Conservation (phyloP, 1,284 basidiomycete species). For the Heterobasidion irregulare region DNA sequence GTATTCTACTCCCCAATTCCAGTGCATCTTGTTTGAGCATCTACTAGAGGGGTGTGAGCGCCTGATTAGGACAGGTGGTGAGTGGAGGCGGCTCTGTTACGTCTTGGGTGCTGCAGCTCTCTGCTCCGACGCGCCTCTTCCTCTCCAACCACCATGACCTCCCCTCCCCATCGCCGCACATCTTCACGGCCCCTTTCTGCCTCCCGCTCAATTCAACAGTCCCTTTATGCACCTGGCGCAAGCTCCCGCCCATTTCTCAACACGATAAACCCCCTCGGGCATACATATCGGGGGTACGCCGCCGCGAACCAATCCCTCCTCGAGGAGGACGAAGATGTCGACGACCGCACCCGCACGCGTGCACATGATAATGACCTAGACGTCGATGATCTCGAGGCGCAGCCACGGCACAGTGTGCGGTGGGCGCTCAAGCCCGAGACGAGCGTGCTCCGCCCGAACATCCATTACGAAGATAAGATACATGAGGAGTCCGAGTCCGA, state of each 20-base stretch:
- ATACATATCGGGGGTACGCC: conserved; percentile 59
- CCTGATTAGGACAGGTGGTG: not conserved
- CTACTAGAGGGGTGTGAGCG: not conserved
- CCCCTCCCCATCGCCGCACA: not conserved
- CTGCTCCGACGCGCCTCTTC: not conserved
- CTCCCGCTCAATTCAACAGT: conserved; percentile 27
- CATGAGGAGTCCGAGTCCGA: conserved; percentile 59
- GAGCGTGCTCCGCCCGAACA: conserved; percentile 55
- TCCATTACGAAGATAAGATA: conserved; percentile 48
- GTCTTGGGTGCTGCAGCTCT: not conserved
- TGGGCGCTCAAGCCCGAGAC: conserved; percentile 26
- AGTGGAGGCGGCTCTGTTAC: not conserved
- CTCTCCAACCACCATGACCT: conserved; percentile 1
- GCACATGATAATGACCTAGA: conserved; percentile 32
- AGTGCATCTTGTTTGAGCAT: not conserved
- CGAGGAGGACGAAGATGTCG: conserved; percentile 54
- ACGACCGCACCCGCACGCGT: conserved; percentile 13
- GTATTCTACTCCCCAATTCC: not conserved
- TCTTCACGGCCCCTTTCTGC: conserved; percentile 5
- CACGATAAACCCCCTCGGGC: conserved; percentile 74
- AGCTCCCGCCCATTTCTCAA: conserved; percentile 69
- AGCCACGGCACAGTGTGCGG: conserved; percentile 23
- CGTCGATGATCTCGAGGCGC: conserved; percentile 45
- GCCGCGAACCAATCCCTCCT: conserved; percentile 59
- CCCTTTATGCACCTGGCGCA: conserved; percentile 33